Evolutionary conservation across 352 stramenopile species (phyloP).

Genomic region (Phytopythium sindhum): DNA sequence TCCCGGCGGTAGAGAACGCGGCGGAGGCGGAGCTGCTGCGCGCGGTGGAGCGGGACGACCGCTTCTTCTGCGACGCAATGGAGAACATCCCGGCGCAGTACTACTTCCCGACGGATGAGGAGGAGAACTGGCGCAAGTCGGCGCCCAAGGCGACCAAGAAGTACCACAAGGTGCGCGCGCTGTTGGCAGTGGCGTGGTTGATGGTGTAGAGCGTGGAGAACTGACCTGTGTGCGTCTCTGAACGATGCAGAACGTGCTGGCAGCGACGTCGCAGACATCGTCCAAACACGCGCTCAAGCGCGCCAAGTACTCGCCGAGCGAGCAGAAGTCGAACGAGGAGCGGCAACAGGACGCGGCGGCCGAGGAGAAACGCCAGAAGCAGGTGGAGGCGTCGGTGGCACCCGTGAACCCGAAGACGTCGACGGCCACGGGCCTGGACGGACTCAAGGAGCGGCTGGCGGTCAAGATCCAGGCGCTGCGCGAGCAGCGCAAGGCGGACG

Average conservation of each 20-base stretch:
- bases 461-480: conserved; percentile 70
- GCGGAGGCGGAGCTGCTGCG: conserved; percentile 17
- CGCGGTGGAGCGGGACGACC: conserved; percentile 40
- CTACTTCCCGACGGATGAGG: conserved; percentile 76
- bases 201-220: too few species aligned
- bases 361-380: conserved; percentile 45
- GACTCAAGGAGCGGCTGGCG: conserved; percentile 60
- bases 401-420: conserved; percentile 34
- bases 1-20: conserved; percentile 9
- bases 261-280: conserved; percentile 45
- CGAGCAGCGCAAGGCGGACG: conserved; percentile 67
- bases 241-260: conserved; percentile 41
- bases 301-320: conserved; percentile 60
- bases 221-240: not conserved
- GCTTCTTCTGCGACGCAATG: conserved; percentile 75
- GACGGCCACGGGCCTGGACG: conserved; percentile 44
- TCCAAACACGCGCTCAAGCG: conserved; percentile 69
- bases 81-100: conserved; percentile 70
- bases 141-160: conserved; percentile 66
- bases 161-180: conserved; percentile 78
- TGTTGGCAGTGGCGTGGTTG: too few species aligned
- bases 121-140: conserved; percentile 73
- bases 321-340: conserved; percentile 66
- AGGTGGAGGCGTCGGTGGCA: conserved; percentile 27
- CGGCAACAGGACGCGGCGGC: conserved; percentile 42